Evolutionary conservation across 352 stramenopile species (phyloP), one percentile per base, ranked within the genome.

Genomic region (Pythium biforme): DNA sequence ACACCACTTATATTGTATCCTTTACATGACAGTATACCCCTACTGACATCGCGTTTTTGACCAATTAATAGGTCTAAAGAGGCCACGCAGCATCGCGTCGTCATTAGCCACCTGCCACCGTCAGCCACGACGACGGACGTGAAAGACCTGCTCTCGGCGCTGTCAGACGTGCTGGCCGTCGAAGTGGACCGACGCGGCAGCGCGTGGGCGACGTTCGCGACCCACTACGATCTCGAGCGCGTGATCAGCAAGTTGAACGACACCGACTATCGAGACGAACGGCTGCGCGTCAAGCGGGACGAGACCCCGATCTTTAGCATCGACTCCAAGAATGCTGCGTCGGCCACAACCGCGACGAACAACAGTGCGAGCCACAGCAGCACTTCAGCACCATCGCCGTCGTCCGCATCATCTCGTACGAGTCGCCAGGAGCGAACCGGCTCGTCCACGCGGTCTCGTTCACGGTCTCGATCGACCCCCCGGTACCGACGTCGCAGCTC

Each of bases 101-200:
- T 58, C 0, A 55, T 94, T 37, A 73, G 47, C 46, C 69, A 81
- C 10, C 27, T 94, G 37, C 70, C 79, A 8, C 56, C 60, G 7
- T 59, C 62, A 0, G 78, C 86, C 56, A 90, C 73, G 15, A 80
- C 68, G 71, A 72, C 81, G 57, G 84, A 91, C 39, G 68, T 92
- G 26, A 89, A 90, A 58, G 77, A 87, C 58, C 86, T 88, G 54
- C 62, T 92, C 3, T 73, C 72, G 2, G 66, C 74, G 39, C 77
- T 72, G 0, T 81, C 75, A 26, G 84, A 92, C 53, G 82, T 92
- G 20, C 70, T 86, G 20, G 74, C 87, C 56, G 74, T 72, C 8
- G 76, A 92, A 49, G 82, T 92, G 40, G 81, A 94, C 66, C 71
- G 76, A 1, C 75, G 78, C 41, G 84, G 84, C 7, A 80, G 75